phyloP scores from a whole-genome alignment of 352 stramenopile species.

The Blastocystis sp. region DNA sequence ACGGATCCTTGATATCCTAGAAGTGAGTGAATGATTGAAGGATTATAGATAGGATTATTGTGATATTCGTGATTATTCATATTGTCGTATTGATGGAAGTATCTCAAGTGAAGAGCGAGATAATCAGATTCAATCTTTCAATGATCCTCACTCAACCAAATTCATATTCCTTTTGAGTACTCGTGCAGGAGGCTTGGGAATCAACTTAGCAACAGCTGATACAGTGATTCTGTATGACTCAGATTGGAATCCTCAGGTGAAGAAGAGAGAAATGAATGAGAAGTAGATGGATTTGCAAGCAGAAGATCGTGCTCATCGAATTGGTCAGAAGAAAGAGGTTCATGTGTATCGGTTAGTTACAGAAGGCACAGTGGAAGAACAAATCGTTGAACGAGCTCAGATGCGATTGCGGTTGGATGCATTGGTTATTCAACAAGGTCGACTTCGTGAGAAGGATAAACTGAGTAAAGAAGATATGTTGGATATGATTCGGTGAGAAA shows the following conservation, averaged over 20 bases:
- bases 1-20: conserved; percentile 87
- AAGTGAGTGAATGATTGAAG: conserved; percentile 74
- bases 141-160: conserved; percentile 73
- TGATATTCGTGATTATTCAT: conserved; percentile 76
- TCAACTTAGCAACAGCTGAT: conserved; percentile 86
- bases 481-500: conserved; percentile 84
- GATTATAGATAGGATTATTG: conserved; percentile 68
- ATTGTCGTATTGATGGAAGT: conserved; percentile 89
- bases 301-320: conserved; percentile 79
- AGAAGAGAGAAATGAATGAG: conserved; percentile 73
- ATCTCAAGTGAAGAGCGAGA: conserved; percentile 84
- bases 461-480: conserved; percentile 89
- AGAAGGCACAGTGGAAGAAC: conserved; percentile 84
- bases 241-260: conserved; percentile 73
- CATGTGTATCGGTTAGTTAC: conserved; percentile 84
- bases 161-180: conserved; percentile 94
- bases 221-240: conserved; percentile 73
- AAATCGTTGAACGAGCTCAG: conserved; percentile 81
- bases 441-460: conserved; percentile 78
- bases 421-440: conserved; percentile 78
- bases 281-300: conserved; percentile 71
- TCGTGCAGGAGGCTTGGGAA: conserved; percentile 88
- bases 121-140: conserved; percentile 92
- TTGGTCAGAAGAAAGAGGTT: conserved; percentile 80
- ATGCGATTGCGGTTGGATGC: conserved; percentile 82